phyloP scores from a whole-genome alignment of 1,284 basidiomycete species.

The Stereum hirsutum region DNA sequence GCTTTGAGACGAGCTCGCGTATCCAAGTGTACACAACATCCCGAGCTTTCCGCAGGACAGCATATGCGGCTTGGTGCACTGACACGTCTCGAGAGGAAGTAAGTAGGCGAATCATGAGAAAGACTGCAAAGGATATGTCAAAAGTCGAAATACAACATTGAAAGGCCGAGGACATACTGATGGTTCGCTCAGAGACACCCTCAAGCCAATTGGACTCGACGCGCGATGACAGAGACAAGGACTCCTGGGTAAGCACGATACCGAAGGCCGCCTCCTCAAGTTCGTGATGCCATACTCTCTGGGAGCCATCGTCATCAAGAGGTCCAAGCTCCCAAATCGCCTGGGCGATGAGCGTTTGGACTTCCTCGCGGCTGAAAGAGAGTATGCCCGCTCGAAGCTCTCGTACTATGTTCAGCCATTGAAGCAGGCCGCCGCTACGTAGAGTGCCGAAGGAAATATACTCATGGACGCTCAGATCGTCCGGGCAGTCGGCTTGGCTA shows the following conservation, averaged over 20 bases:
- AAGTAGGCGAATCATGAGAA: conserved; percentile 25
- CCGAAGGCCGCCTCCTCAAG: conserved; percentile 22
- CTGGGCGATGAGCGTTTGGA: conserved; percentile 30
- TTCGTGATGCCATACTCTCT: conserved; percentile 15
- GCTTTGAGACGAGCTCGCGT: conserved; percentile 17
- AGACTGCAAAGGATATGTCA: conserved; percentile 1
- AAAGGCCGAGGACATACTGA: conserved; percentile 15
- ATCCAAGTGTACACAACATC: conserved; percentile 27
- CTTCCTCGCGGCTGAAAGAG: conserved; percentile 26
- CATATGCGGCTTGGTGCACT: conserved; percentile 10
- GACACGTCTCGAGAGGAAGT: conserved; percentile 13
- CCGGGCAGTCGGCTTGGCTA: conserved; percentile 21
- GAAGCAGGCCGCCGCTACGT: conserved; percentile 31
- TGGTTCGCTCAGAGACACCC: conserved; percentile 23
- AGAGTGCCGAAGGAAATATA: conserved; percentile 31
- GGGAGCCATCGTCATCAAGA: conserved; percentile 5
- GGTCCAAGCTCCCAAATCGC: conserved; percentile 33
- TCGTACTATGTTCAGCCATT: conserved; percentile 40
- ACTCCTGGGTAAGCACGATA: conserved; percentile 21
- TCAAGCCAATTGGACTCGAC: conserved; percentile 31
- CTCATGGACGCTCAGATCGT: conserved; percentile 24
- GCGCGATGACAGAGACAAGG: conserved; percentile 16
- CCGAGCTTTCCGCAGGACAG: conserved; percentile 23
- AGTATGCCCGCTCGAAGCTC: conserved; percentile 28
- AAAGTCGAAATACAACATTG: too few species aligned